These are phyloP conservation scores for Lactarius evosmus DNA, from an alignment of 768 basidiomycete genomes.

Conservation along the genomic window DNA sequence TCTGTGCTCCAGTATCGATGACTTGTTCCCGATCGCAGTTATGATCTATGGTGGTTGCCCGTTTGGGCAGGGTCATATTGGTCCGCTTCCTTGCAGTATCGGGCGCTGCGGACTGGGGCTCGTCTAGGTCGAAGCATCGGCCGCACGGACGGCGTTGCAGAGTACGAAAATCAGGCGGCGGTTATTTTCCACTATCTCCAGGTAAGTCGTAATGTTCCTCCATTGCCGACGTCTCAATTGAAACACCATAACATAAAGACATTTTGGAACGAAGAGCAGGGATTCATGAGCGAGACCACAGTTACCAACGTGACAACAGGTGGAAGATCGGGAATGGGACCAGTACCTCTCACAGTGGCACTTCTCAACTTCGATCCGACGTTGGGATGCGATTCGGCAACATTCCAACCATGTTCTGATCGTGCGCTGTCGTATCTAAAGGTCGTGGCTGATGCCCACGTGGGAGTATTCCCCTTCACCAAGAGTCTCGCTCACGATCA, in stretches of 20 bases:
- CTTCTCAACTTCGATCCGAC: slow-evolving; percentile 35
- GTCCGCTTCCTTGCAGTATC: slow-evolving; percentile 22
- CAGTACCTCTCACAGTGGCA: slow-evolving; percentile 34
- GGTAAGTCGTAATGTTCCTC: neutral
- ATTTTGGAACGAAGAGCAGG: slow-evolving; percentile 30
- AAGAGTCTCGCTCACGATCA: slow-evolving; percentile 1
- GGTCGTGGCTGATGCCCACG: slow-evolving; percentile 32
- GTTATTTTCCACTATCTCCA: slow-evolving; percentile 12
- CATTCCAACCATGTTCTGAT: too few relatives aligned
- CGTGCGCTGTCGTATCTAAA: slow-evolving; percentile 31
- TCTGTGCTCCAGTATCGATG: too few relatives aligned
- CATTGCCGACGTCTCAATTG: too few relatives aligned
- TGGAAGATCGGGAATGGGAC: slow-evolving; percentile 33
- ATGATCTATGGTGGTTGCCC: slow-evolving; percentile 20
- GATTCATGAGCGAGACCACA: slow-evolving; percentile 20
- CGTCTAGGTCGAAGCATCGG: slow-evolving; percentile 10
- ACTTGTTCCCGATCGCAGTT: neutral
- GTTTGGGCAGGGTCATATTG: slow-evolving; percentile 24
- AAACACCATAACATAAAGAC: slow-evolving; percentile 14
- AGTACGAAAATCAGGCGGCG: slow-evolving; percentile 7
- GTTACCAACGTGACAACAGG: slow-evolving; percentile 32
- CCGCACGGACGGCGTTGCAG: slow-evolving; percentile 1
- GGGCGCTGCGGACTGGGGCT: slow-evolving; percentile 11
- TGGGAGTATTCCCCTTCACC: slow-evolving; percentile 33
- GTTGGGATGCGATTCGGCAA: too few relatives aligned